Percentiles rank a stretch among this genome's conserved stretches.
Conservation (phyloP, 2,329 filamentous ascomycete genomes). For the Fonsecaea nubica region DNA sequence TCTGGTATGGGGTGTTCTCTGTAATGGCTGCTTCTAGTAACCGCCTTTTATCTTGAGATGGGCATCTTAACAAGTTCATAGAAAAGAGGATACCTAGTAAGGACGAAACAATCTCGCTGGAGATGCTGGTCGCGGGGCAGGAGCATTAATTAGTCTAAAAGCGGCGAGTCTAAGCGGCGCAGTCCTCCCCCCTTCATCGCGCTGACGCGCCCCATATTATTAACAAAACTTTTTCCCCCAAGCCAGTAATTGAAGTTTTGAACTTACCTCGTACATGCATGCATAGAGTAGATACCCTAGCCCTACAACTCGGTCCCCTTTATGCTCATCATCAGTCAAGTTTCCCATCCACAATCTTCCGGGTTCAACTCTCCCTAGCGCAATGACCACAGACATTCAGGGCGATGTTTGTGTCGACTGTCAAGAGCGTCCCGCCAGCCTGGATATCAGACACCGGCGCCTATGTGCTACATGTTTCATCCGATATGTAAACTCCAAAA, state of each 20-base stretch:
- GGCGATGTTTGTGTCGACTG: slow-evolving; percentile 62
- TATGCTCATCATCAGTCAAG: not conserved
- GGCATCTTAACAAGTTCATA: too few species aligned
- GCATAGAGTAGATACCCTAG: too few species aligned
- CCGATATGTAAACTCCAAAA: slow-evolving; percentile 78
- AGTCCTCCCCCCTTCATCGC: not conserved
- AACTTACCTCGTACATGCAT: too few species aligned
- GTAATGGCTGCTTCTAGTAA: too few species aligned
- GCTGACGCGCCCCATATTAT: not conserved
- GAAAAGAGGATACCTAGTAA: too few species aligned
- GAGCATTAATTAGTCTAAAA: not conserved
- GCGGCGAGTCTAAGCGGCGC: not conserved
- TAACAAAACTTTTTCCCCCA: not conserved
- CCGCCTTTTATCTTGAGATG: too few species aligned
- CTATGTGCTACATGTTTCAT: slow-evolving; percentile 75
- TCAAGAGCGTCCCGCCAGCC: slow-evolving; percentile 55
- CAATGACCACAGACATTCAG: not conserved
- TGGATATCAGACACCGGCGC: slow-evolving; percentile 64
- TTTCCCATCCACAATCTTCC: not conserved
- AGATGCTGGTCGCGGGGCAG: not conserved
- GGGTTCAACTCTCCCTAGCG: not conserved
- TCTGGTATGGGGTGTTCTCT: too few species aligned
- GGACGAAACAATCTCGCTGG: too few species aligned
- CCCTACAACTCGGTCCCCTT: too few species aligned
- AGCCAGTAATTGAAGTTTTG: not conserved